Base-by-base conservation (phyloP, 805 yeast genomes). In the Hanseniaspora guilliermondii region DNA sequence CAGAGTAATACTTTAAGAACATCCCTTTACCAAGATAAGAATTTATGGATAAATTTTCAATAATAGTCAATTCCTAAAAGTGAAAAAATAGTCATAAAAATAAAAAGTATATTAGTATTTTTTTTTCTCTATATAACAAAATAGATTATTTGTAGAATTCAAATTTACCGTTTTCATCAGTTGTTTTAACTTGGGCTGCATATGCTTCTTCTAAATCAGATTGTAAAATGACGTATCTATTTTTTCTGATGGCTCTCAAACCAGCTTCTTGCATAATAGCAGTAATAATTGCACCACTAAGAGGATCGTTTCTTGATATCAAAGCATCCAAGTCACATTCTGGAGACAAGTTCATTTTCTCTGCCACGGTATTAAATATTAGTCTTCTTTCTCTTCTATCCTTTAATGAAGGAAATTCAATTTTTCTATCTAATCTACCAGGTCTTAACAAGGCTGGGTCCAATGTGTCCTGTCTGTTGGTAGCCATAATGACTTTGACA, bases 221-320 rank as follows among this genome's bases (percentile, higher is more conserved):
- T 72, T 93, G 97, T 65, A 94, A 75, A 60, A 93, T 94, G 70
- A 93, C 95, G 69, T 94, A 93, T 72, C 99, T 80, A 70, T 93
- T 93, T 74, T 91, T 93, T 74, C 99, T 85, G 47, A 93, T 97
- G 1, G 99, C 99, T 62, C 98, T 81, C 61, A 93, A 77, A 61
- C 99, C 99, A 30, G 99, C 99, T 72, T 94, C 99, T 77, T 93
- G 99, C 98, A 93, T 93, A 61, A 93, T 91, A 17, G 98, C 98
- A 16, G 99, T 97, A 66, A 93, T 93, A 56, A 91, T 79, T 12
- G 95, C 98, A 65, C 99, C 99, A 37, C 96, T 87, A 56, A 94
- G 74, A 40, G 98, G 96, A 68, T 93, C 98, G 66, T 93, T 93
- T 70, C 99, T 84, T 62, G 88, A 80, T 61, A 93, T 91, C 62